Conservation (phyloP, 2,329 filamentous ascomycete genomes). For the Corinectria fuckeliana region DNA sequence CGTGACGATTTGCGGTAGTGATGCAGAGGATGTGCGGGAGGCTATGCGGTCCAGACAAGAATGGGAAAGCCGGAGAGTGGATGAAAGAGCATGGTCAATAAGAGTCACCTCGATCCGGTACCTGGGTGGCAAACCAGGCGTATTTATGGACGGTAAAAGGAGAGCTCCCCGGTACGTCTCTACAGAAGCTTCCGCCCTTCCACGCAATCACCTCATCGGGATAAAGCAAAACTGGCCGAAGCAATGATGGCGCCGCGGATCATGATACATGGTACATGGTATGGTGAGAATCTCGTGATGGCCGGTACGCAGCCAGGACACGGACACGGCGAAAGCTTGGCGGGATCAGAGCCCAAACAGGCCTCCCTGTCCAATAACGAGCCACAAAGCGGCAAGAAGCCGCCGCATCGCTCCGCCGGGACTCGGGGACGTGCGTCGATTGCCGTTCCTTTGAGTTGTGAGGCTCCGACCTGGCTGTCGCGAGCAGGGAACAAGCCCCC, state of each 20-base stretch:
- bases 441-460: slow-evolving; percentile 14
- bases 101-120: background rate
- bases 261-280: no score
- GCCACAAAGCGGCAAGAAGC: background rate
- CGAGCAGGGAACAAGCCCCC: slow-evolving; percentile 2
- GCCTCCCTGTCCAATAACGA: slow-evolving; percentile 7
- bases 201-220: background rate
- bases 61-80: slow-evolving; percentile 10
- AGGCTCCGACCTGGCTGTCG: slow-evolving; percentile 10
- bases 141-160: slow-evolving; percentile 6
- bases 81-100: background rate
- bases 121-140: background rate
- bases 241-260: background rate
- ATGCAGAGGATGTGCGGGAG: background rate
- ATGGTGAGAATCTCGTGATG: slow-evolving; percentile 16
- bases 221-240: background rate
- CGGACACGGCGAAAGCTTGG: slow-evolving; percentile 13
- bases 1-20: background rate
- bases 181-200: slow-evolving; percentile 1
- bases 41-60: slow-evolving; percentile 1
- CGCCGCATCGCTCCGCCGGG: background rate
- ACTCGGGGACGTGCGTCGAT: slow-evolving; percentile 1
- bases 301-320: slow-evolving; percentile 10
- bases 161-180: slow-evolving; percentile 1
- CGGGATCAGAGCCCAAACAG: slow-evolving; percentile 13